Evolutionary conservation across 805 yeast genomes (phyloP).

Genomic region (Metschnikowia amazonensis): DNA sequence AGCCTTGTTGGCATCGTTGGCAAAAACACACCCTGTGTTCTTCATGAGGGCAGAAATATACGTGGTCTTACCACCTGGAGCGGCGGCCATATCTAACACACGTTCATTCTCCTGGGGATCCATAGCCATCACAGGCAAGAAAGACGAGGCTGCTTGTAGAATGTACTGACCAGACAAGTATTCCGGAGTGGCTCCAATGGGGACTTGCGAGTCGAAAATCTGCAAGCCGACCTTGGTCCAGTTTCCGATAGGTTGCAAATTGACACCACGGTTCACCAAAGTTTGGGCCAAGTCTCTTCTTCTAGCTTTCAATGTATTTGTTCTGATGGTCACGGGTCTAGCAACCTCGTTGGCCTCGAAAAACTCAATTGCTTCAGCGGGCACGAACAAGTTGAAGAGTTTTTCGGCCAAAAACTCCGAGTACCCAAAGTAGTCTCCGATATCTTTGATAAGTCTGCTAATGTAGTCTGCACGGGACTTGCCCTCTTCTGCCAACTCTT

Average conservation of each 20-base stretch:
- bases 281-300: slow-evolving; percentile 95
- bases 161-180: slow-evolving; percentile 97
- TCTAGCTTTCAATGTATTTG: slow-evolving; percentile 92
- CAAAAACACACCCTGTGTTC: slow-evolving; percentile 95
- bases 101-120: slow-evolving; percentile 98
- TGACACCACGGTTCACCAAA: slow-evolving; percentile 93
- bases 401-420: slow-evolving; percentile 90
- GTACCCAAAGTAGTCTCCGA: slow-evolving; percentile 92
- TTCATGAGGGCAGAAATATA: slow-evolving; percentile 95
- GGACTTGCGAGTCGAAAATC: slow-evolving; percentile 97
- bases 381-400: slow-evolving; percentile 84
- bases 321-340: slow-evolving; percentile 94
- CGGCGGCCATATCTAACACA: slow-evolving; percentile 97
- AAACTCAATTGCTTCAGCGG: slow-evolving; percentile 95
- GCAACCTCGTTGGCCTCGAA: slow-evolving; percentile 98
- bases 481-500: slow-evolving; percentile 77
- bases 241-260: slow-evolving; percentile 91
- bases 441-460: slow-evolving; percentile 75
- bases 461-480: slow-evolving; percentile 80
- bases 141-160: slow-evolving; percentile 96
- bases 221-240: slow-evolving; percentile 99
- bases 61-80: slow-evolving; percentile 99
- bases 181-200: slow-evolving; percentile 99
- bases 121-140: slow-evolving; percentile 95
- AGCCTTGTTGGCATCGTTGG: slow-evolving; percentile 94